These are phyloP conservation scores for Cronartium quercuum DNA, from an alignment of 1,284 basidiomycete genomes.

Conservation along the genomic window DNA sequence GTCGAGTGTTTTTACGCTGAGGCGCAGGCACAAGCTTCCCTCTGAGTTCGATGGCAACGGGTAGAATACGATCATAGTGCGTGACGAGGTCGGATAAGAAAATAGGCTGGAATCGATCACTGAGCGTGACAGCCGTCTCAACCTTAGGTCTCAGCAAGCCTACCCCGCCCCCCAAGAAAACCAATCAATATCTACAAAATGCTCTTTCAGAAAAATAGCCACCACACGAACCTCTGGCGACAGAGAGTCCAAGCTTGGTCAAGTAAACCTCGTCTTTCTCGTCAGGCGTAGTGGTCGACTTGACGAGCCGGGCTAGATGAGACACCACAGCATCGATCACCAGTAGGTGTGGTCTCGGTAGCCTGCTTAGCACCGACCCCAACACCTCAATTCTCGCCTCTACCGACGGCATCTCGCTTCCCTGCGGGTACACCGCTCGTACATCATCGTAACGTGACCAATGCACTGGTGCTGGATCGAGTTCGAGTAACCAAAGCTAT, in stretches of 20 bases:
- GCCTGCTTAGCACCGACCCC: conserved; percentile 13
- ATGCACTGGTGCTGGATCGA: conserved; percentile 29
- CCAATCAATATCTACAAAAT: neutral
- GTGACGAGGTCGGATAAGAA: conserved; percentile 20
- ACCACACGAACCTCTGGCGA: conserved; percentile 13
- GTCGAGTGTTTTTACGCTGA: conserved; percentile 15
- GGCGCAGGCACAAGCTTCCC: neutral
- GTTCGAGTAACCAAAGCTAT: conserved; percentile 31
- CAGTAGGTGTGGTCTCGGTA: conserved; percentile 33
- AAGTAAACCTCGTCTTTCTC: conserved; percentile 24
- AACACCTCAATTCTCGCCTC: conserved; percentile 27
- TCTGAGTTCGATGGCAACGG: conserved; percentile 7
- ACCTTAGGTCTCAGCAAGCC: conserved; percentile 21
- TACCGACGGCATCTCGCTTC: conserved; percentile 1
- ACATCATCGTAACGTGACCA: conserved; percentile 33
- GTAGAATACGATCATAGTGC: conserved; percentile 27
- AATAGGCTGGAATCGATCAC: conserved; percentile 28
- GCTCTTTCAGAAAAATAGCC: neutral
- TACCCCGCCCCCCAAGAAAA: neutral
- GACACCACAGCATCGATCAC: conserved; percentile 21
- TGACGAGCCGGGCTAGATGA: conserved; percentile 6
- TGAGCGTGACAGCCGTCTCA: conserved; percentile 29
- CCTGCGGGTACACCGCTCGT: conserved; percentile 33
- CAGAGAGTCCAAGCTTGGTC: conserved; percentile 21
- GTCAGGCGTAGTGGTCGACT: conserved; percentile 8